These are phyloP conservation scores for Ophiostoma sp. DNA, from an alignment of 2,329 filamentous ascomycete genomes.

Conservation along the genomic window DNA sequence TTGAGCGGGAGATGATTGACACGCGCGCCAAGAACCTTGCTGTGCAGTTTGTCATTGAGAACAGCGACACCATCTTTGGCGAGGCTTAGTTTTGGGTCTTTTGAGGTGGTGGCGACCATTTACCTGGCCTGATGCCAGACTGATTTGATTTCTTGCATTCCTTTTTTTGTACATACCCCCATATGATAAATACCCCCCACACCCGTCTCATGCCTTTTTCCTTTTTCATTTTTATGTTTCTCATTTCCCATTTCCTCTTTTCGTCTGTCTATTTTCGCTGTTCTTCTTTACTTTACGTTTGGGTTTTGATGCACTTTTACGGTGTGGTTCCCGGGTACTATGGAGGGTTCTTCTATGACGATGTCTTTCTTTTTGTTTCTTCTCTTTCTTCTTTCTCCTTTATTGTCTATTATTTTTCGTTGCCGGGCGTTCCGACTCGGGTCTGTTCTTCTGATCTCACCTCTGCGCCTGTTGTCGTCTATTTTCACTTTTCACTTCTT, in stretches of 20 bases:
- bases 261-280: background rate
- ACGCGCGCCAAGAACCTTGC: conserved; percentile 90
- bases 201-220: background rate
- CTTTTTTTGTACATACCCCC: conserved; percentile 20
- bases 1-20: conserved; percentile 93
- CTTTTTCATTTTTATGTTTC: background rate
- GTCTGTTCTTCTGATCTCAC: background rate
- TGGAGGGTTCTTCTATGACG: conserved; percentile 1
- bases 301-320: background rate
- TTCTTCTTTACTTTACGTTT: background rate
- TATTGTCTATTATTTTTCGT: background rate
- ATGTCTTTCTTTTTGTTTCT: background rate
- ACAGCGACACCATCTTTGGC: conserved; percentile 75
- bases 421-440: conserved; percentile 2
- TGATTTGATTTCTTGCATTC: background rate
- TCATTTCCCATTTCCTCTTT: background rate
- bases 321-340: conserved; percentile 8
- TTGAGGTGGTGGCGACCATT: background rate
- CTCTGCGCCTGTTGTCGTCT: conserved; percentile 8
- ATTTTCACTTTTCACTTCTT: background rate
- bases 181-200: conserved; percentile 12
- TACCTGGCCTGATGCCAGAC: no score
- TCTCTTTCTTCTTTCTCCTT: background rate
- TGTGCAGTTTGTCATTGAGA: conserved; percentile 88
- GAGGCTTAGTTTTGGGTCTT: conserved; percentile 35